phyloP scores from a whole-genome alignment of 768 basidiomycete genomes.

The Tephrocybe sp. region DNA sequence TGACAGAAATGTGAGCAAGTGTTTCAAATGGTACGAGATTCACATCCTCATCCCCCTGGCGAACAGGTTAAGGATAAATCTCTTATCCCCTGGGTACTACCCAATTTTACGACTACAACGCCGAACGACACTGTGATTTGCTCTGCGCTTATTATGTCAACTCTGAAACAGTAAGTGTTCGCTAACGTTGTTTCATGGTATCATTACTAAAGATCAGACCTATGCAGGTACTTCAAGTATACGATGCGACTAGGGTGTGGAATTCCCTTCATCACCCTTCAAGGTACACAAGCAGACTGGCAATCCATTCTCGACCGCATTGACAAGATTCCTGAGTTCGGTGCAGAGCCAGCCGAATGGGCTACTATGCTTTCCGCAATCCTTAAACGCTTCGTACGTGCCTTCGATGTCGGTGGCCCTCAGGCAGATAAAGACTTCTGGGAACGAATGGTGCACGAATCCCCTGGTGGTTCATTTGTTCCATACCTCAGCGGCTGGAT shows the following conservation, averaged over 20 bases:
- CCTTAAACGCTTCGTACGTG: constrained; percentile 30
- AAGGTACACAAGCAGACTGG: not conserved
- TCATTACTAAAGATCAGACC: not conserved
- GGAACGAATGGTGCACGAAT: constrained; percentile 26
- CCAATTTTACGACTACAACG: constrained; percentile 44
- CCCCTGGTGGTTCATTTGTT: constrained; percentile 15
- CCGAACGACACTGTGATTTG: constrained; percentile 31
- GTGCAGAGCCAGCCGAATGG: constrained; percentile 31
- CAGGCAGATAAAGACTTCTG: constrained; percentile 33
- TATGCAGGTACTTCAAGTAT: constrained; percentile 33
- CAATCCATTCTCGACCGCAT: constrained; percentile 21
- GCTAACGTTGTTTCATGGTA: not conserved
- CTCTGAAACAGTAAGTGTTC: constrained; percentile 25
- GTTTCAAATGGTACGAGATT: constrained; percentile 22
- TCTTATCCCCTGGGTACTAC: constrained; percentile 38
- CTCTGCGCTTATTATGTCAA: constrained; percentile 40
- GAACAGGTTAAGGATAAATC: constrained; percentile 17
- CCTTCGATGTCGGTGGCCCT: constrained; percentile 26
- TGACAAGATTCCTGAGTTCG: constrained; percentile 36
- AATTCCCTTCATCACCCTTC: constrained; percentile 41
- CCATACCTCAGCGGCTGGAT: constrained; percentile 37
- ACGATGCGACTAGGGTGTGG: constrained; percentile 31
- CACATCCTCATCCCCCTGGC: constrained; percentile 29
- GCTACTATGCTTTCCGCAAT: constrained; percentile 37
- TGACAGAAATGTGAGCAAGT: constrained; percentile 22